phyloP scores from a whole-genome alignment of 2,329 filamentous ascomycete genomes.

The Colletotrichum sp. region DNA sequence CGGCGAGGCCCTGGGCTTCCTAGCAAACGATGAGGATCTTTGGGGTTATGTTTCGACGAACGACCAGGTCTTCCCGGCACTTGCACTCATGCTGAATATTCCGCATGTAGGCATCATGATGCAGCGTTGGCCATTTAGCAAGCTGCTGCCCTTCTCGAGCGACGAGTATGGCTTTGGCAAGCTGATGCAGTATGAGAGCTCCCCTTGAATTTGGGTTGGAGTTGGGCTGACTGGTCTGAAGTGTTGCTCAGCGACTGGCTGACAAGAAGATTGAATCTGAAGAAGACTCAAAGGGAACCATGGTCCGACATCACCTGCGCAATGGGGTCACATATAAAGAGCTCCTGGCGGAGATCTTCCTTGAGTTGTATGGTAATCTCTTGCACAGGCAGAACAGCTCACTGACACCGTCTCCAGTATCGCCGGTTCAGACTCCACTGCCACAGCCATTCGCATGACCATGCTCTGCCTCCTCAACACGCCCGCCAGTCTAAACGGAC shows the following conservation, averaged over 20 bases:
- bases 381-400: background rate
- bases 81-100: conserved; percentile 25
- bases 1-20: conserved; percentile 30
- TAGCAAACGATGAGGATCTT: conserved; percentile 27
- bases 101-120: conserved; percentile 26
- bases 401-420: conserved; percentile 14
- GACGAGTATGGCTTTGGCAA: conserved; percentile 40
- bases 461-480: conserved; percentile 57
- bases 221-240: background rate
- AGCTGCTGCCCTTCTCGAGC: conserved; percentile 25
- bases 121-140: conserved; percentile 23
- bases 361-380: conserved; percentile 4
- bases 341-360: conserved; percentile 28
- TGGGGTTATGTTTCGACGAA: conserved; percentile 25
- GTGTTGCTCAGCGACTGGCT: conserved; percentile 30
- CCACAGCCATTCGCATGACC: conserved; percentile 45
- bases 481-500: conserved; percentile 45
- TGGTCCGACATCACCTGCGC: conserved; percentile 32
- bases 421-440: conserved; percentile 41
- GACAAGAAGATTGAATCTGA: conserved; percentile 27
- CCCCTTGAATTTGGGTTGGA: background rate
- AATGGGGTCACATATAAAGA: conserved; percentile 30
- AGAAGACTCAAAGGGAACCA: conserved; percentile 28
- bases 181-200: conserved; percentile 23
- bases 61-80: conserved; percentile 2